Base-by-base conservation (phyloP, 768 basidiomycete genomes). In the Rhodotorula paludigena region DNA sequence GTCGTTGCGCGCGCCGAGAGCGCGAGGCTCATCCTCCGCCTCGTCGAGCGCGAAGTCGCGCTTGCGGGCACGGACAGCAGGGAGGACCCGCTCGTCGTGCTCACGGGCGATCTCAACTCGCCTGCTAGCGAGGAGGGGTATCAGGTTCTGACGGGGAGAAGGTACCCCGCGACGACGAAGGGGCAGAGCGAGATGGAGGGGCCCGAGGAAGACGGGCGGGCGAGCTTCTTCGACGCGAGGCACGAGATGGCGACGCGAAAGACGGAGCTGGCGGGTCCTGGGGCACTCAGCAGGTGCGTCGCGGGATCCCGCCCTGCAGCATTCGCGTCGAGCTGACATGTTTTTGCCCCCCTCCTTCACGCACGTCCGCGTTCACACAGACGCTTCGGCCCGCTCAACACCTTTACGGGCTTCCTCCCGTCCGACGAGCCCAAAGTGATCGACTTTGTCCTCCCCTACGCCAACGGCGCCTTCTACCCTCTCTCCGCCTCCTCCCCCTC, bases 31-130 rank as follows among this genome's bases (percentile, higher is more conserved):
- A 77, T 80, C 47, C 65, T 77, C 5, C 53, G 68, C 11, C 57
- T 75, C 35, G 58, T 74, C 16, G 57, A 57, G 38, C 14, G 53
- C 18, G 66, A 71, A 25, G 65, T 73, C 32, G 60, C 60, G 33
- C 35, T 23, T 18, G 38, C 21, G 54, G 6, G 28, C 18, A 63
- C 4, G 60, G 73, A 52, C 23, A 51, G 28, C 48, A 32, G 32
- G 63, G 51, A 44, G 47, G 64, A 59, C 20, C 69, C 71, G 28
- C 65, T 71, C 14, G 69, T 78, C 5, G 64, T 79, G 2, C 57
- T 78, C 5, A 57, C 77, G 23, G 79, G 79, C 0, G 79, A 79
- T 57, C 67, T 79, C 45, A 79, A 80, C 60, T 79, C 78, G 16
- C 76, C 76, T 18, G 68, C 74, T 1, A 60, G 75, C 32, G 78